Percentiles rank a stretch among this genome's conserved stretches.
Conservation (phyloP, 768 basidiomycete genomes). For the Serendipita sp. region DNA sequence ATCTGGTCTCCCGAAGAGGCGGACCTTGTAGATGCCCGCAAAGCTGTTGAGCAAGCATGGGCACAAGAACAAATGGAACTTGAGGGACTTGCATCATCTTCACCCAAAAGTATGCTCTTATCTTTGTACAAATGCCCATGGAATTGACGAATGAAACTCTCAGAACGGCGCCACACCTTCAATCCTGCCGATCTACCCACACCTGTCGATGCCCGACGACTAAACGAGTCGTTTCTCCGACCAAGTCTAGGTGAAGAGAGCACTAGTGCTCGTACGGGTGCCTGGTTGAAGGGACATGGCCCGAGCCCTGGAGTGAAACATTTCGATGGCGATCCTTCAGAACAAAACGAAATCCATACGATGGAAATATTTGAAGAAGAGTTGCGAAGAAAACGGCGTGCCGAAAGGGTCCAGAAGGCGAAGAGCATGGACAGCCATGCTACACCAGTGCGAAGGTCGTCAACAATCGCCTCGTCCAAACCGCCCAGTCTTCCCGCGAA, state of each 20-base stretch:
- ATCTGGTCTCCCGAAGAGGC: neutral
- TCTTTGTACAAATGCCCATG: neutral
- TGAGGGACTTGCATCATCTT: neutral
- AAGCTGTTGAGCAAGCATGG: neutral
- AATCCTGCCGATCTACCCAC: neutral
- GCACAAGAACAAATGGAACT: neutral
- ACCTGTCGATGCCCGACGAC: neutral
- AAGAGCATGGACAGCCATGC: neutral
- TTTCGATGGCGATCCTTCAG: neutral
- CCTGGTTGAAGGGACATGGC: neutral
- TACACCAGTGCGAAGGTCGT: neutral
- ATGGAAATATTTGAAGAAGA: constrained; percentile 1
- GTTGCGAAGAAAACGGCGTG: neutral
- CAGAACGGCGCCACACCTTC: neutral
- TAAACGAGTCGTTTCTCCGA: neutral
- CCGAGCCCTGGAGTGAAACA: neutral
- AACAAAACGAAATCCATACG: neutral
- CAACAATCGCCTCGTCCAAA: neutral
- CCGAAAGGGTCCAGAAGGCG: neutral
- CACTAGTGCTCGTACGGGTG: neutral
- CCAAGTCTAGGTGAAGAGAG: neutral
- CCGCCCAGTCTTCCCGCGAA: neutral
- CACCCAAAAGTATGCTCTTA: neutral
- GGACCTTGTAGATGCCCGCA: neutral
- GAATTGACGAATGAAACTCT: neutral